phyloP scores from a whole-genome alignment of 805 yeast genomes.

The Tetrapisispora phaffii region DNA sequence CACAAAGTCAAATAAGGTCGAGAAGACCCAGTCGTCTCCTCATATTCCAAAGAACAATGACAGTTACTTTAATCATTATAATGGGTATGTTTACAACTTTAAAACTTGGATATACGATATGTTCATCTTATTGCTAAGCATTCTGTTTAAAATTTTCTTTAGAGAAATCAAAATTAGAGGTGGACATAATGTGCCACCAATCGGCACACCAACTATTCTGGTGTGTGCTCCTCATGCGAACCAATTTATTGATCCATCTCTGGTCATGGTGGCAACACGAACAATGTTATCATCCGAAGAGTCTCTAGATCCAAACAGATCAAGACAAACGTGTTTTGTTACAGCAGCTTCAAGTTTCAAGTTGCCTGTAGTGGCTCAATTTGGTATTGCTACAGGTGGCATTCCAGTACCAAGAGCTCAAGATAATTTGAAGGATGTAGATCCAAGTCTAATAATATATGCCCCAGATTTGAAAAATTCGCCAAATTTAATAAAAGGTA shows the following conservation, averaged over 20 bases:
- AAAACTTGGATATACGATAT: conserved; percentile 25
- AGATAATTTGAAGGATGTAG: conserved; percentile 49
- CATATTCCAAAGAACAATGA: conserved; percentile 18
- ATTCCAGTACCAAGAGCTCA: conserved; percentile 90
- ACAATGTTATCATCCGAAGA: conserved; percentile 9
- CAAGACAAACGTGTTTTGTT: conserved; percentile 63
- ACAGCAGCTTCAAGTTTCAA: conserved; percentile 72
- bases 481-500: conserved; percentile 35
- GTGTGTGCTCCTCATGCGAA: conserved; percentile 82
- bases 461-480: conserved; percentile 41
- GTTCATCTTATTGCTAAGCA: conserved; percentile 21
- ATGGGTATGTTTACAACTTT: conserved; percentile 18
- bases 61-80: conserved; percentile 19
- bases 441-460: conserved; percentile 49
- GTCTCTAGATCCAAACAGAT: conserved; percentile 24
- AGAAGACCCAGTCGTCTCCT: conserved; percentile 5
- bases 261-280: conserved; percentile 69
- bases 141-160: conserved; percentile 41
- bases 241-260: conserved; percentile 75
- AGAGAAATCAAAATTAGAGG: conserved; percentile 69
- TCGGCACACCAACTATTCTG: conserved; percentile 48
- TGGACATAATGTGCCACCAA: conserved; percentile 28
- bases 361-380: conserved; percentile 56
- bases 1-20: no score
- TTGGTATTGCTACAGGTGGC: conserved; percentile 62